phyloP scores from a whole-genome alignment of 352 stramenopile species.

The Pythium aristosporum region DNA sequence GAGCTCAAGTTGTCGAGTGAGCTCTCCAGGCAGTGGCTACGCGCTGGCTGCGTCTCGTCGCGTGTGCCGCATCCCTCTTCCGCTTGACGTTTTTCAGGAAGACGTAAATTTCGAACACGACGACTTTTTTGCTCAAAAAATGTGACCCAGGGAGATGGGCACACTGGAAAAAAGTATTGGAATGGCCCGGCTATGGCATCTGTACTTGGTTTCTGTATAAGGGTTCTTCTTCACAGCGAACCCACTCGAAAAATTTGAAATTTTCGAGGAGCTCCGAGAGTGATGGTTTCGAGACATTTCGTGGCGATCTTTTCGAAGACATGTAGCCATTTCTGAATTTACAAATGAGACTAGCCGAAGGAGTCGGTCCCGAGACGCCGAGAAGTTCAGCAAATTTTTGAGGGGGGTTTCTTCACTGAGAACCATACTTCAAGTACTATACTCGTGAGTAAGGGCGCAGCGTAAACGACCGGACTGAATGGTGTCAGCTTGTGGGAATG shows the following conservation, averaged over 20 bases:
- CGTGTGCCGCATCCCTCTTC: neutral
- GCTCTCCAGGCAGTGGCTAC: slow-evolving; percentile 5
- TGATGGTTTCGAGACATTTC: slow-evolving; percentile 4
- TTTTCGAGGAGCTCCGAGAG: neutral
- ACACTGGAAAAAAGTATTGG: neutral
- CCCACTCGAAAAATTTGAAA: slow-evolving; percentile 1
- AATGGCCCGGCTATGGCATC: neutral
- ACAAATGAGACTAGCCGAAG: neutral
- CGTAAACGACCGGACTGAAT: too few relatives aligned
- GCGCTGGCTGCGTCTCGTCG: slow-evolving; percentile 6
- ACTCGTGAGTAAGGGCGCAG: too few relatives aligned
- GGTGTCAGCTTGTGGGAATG: too few relatives aligned
- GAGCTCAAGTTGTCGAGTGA: slow-evolving; percentile 11
- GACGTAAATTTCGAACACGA: neutral
- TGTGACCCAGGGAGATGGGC: neutral
- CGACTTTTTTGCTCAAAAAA: neutral
- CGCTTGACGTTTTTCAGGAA: neutral
- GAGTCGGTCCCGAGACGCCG: too few relatives aligned
- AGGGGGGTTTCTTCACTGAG: too few relatives aligned
- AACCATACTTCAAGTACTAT: too few relatives aligned
- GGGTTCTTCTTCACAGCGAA: neutral
- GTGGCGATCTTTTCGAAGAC: neutral
- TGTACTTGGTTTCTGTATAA: neutral
- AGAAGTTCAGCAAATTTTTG: too few relatives aligned
- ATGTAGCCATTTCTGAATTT: neutral